Evolutionary conservation across 805 yeast genomes (phyloP).

Genomic region (Myxozyma sirexii): DNA sequence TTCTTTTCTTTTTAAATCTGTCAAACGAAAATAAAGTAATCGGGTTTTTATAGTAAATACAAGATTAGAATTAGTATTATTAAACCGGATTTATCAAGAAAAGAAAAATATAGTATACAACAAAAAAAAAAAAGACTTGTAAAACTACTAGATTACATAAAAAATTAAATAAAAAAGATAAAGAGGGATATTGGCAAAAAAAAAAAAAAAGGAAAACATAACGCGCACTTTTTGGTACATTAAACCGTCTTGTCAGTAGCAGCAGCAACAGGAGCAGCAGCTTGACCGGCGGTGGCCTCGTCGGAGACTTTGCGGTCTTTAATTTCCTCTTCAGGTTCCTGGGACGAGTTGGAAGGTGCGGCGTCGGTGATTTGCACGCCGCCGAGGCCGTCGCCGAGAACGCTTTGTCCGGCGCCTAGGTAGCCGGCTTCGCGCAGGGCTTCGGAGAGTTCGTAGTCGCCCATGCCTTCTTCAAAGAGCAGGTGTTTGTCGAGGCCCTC

Average conservation of each 20-base stretch:
- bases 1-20: too few species aligned
- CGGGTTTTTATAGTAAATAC: too few species aligned
- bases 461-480: slow-evolving; percentile 33
- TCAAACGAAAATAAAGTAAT: too few species aligned
- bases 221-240: not conserved
- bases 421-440: slow-evolving; percentile 27
- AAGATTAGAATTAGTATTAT: too few species aligned
- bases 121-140: too few species aligned
- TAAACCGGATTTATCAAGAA: too few species aligned
- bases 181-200: not conserved
- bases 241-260: not conserved
- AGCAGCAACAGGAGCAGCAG: not conserved
- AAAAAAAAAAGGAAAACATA: not conserved
- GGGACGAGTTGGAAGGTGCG: slow-evolving; percentile 17
- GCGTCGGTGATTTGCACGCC: slow-evolving; percentile 17
- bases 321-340: not conserved
- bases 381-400: slow-evolving; percentile 21
- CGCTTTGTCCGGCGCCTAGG: slow-evolving; percentile 6
- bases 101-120: too few species aligned
- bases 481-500: slow-evolving; percentile 73
- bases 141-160: too few species aligned
- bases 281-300: not conserved
- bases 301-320: not conserved
- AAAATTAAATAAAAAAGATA: not conserved
- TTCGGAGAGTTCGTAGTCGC: slow-evolving; percentile 31